These are phyloP conservation scores for Populus deltoides DNA, from an alignment of 345 rosid species.

Conservation along the genomic window DNA sequence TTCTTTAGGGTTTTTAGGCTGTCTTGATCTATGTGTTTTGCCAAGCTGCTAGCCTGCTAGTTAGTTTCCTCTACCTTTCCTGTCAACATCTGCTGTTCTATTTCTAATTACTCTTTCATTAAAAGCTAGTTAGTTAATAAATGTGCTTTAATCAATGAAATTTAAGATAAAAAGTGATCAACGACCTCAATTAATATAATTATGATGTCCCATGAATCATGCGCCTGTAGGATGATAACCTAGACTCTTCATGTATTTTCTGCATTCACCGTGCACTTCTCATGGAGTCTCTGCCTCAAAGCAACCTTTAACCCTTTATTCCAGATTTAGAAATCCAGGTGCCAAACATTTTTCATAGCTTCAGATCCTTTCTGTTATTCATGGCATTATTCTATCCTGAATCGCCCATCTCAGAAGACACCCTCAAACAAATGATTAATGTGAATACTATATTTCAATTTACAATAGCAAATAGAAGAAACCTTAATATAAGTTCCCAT, in stretches of 20 bases:
- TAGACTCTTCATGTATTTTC: neutral
- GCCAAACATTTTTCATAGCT: no score
- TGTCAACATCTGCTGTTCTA: neutral
- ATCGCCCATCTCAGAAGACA: no score
- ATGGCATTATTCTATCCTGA: no score
- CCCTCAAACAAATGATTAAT: no score
- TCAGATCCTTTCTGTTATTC: no score
- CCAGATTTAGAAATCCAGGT: no score
- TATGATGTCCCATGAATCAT: neutral
- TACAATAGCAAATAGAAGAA: neutral
- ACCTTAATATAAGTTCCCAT: neutral
- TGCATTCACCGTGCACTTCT: no score
- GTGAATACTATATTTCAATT: neutral
- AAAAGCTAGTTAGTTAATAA: no score
- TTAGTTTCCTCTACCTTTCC: neutral
- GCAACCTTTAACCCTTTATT: no score
- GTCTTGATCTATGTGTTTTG: neutral
- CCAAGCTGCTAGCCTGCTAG: neutral
- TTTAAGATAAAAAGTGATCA: neutral
- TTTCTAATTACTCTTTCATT: neutral
- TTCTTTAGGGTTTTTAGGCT: no score
- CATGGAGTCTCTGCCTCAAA: no score
- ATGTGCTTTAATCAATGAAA: no score
- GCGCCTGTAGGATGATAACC: neutral
- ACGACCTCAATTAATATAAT: neutral